Evolutionary conservation across 192 early-diverging fungal genomes (phyloP), one percentile per base, ranked within the genome.

Genomic region (Coemansia sp.): DNA sequence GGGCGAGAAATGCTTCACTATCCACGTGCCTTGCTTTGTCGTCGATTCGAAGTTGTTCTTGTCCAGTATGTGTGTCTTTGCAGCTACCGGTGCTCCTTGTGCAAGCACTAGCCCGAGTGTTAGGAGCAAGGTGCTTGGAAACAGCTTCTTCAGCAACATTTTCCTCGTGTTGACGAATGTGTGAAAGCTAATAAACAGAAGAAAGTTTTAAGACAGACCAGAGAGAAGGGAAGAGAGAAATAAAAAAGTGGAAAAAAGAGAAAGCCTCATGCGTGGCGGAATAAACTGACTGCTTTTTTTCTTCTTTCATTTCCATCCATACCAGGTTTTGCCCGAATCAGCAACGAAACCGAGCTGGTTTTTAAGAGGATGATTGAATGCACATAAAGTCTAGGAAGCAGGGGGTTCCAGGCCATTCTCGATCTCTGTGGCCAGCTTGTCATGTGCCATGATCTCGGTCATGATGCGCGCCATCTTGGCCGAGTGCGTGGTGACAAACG

Each of bases 1-100:
- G 2, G 94, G 94, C 21, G 94, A 92, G 81, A 87, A 92, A 74
- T 94, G 94, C 82, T 93, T 88, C 23, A 96, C 74, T 62, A 96
- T 88, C 94, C 94, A 87, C 3, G 78, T 88, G 16, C 88, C 88
- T 6, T 73, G 66, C n/a, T 67, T 66, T 34, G 86, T 83, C 35
- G 55, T 74, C 0, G 60, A 57, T 16, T 63, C 72, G 70, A 87
- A 89, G 53, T 83, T 85, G 18, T 60, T 45, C 34, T 68, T 44
- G 36, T 72, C 70, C 5, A 88, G 77, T 23, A 72, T 57, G 18
- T 77, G 78, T 12, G 77, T 78, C 24, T 77, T 81, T 3, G 71
- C 75, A 10, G 75, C 75, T 15, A 85, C 76, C n/a, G 67, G 69
- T 7, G 71, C 84, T 23, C 63, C 62, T 33, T 62, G 65, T 20